phyloP scores from a whole-genome alignment of 106 monocot genomes.

The Phalaenopsis equestris region DNA sequence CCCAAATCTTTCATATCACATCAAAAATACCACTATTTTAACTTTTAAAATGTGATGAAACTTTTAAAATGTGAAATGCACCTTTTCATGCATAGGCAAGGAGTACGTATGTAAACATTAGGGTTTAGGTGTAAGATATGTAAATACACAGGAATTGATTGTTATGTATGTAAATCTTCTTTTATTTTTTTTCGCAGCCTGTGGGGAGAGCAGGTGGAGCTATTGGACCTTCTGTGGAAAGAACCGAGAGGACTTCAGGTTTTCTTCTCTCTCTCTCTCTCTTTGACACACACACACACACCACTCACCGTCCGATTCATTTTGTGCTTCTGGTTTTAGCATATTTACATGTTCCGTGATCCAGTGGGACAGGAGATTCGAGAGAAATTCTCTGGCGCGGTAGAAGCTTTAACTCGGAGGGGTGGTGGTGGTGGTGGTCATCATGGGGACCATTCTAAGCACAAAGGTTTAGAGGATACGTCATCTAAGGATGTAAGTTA shows the following conservation, averaged over 20 bases:
- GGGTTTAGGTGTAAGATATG: too few species aligned
- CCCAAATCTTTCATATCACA: too few species aligned
- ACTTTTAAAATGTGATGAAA: too few species aligned
- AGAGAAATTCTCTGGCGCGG: slow-evolving; percentile 43
- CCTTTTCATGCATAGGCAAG: too few species aligned
- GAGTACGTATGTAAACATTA: too few species aligned
- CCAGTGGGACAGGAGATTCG: slow-evolving; percentile 33
- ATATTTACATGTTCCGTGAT: neutral
- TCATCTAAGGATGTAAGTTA: slow-evolving; percentile 35
- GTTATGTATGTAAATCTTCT: too few species aligned
- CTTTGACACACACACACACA: too few species aligned
- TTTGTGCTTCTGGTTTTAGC: neutral
- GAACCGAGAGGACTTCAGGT: slow-evolving; percentile 29
- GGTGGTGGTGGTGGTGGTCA: slow-evolving; percentile 30
- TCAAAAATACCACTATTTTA: too few species aligned
- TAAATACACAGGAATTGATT: too few species aligned
- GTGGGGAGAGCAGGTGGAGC: slow-evolving; percentile 13
- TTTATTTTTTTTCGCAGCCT: slow-evolving; percentile 6
- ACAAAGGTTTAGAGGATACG: slow-evolving; percentile 24
- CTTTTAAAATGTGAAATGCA: too few species aligned
- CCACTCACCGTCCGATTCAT: neutral
- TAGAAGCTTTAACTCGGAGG: slow-evolving; percentile 45
- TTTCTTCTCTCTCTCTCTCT: neutral
- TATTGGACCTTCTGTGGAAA: slow-evolving; percentile 27
- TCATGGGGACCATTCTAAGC: slow-evolving; percentile 25